Conservation (phyloP, 768 basidiomycete genomes). For the Sistotremastrum niveocremeum region DNA sequence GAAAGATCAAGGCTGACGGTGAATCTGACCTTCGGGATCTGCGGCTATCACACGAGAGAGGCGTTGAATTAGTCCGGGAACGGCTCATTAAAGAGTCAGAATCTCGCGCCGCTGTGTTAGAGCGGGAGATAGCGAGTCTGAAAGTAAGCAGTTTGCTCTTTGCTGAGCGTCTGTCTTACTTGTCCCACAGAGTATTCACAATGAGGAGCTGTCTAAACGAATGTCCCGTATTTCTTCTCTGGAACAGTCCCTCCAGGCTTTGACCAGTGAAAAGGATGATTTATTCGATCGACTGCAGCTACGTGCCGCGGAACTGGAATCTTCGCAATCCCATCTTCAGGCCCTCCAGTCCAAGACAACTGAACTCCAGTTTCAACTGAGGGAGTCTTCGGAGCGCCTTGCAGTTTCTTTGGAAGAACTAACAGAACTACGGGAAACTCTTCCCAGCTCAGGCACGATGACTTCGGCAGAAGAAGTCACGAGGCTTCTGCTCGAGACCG, state of each 20-base stretch:
- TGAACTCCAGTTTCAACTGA: conserved; percentile 78
- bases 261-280: conserved; percentile 60
- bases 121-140: conserved; percentile 56
- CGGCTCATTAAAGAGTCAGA: conserved; percentile 63
- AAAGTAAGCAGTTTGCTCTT: conserved; percentile 39
- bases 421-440: conserved; percentile 39
- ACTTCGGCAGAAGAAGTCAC: conserved; percentile 53
- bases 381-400: conserved; percentile 64
- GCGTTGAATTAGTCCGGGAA: conserved; percentile 45
- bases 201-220: conserved; percentile 51
- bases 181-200: conserved; percentile 41
- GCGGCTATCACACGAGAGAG: conserved; percentile 58
- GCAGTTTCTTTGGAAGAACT: conserved; percentile 61
- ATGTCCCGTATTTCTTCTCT: conserved; percentile 52
- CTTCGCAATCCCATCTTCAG: conserved; percentile 62
- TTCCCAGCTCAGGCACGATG: conserved; percentile 13
- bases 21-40: conserved; percentile 50
- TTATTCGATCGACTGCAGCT: conserved; percentile 81
- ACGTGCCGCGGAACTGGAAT: conserved; percentile 84
- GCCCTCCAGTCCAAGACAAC: conserved; percentile 62
- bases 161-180: conserved; percentile 4
- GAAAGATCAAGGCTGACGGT: conserved; percentile 43
- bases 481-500: conserved; percentile 57
- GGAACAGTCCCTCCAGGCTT: conserved; percentile 53
- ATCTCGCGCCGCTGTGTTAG: conserved; percentile 53